Evolutionary conservation across 805 yeast species (phyloP).

Genomic region (Barnettozyma sp.): DNA sequence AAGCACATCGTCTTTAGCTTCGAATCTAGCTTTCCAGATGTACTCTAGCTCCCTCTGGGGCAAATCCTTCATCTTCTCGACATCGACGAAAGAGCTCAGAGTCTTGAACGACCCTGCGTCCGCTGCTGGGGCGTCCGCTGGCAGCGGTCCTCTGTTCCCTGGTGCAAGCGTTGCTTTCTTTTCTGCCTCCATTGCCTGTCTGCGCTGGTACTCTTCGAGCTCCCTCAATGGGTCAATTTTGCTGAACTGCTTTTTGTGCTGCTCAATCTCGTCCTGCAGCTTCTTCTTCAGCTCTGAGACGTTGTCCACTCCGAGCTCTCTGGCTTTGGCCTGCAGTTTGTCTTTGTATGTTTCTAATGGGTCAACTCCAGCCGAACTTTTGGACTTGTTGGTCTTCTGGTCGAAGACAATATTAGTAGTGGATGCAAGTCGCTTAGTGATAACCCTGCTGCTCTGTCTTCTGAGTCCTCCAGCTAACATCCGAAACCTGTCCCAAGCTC

Average conservation of each 20-base stretch:
- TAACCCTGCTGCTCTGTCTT: background rate
- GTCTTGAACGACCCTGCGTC: constrained; percentile 59
- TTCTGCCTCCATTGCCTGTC: constrained; percentile 25
- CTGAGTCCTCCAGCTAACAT: no score
- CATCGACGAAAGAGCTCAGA: constrained; percentile 61
- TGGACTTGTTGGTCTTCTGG: background rate
- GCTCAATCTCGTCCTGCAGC: constrained; percentile 53
- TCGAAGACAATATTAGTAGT: constrained; percentile 5
- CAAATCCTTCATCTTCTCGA: constrained; percentile 54
- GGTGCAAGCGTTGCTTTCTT: constrained; percentile 20
- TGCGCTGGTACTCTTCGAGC: constrained; percentile 47
- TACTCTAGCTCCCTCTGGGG: constrained; percentile 60
- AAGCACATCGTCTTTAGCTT: constrained; percentile 48
- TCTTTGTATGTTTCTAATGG: constrained; percentile 27
- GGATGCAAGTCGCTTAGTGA: constrained; percentile 8
- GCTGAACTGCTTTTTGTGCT: constrained; percentile 47
- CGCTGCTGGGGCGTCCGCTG: constrained; percentile 28
- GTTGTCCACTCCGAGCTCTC: constrained; percentile 35
- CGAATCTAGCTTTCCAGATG: constrained; percentile 87
- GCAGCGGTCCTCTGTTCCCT: constrained; percentile 30
- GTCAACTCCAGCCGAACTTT: constrained; percentile 10
- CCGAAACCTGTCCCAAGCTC: no score
- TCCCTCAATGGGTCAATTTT: constrained; percentile 65
- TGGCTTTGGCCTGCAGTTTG: constrained; percentile 33
- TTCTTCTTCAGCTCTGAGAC: constrained; percentile 57